Evolutionary conservation across 1,139 yeast species (phyloP).

Genomic region (Geotrichum restrictum): DNA sequence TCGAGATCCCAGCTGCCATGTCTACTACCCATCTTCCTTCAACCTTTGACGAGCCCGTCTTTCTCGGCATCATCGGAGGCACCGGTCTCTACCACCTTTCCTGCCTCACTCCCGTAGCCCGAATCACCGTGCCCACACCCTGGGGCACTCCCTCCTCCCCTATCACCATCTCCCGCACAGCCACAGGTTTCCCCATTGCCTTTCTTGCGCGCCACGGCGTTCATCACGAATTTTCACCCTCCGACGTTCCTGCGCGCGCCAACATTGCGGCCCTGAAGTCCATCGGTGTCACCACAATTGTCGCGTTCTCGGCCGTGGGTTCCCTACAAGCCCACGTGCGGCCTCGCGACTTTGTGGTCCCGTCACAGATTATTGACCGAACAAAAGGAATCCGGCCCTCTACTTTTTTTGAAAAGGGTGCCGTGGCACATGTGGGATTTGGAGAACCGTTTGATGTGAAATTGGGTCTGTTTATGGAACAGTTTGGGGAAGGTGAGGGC

Average conservation of each 20-base stretch:
- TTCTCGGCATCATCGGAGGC: conserved; percentile 90
- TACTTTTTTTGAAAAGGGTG: conserved; percentile 85
- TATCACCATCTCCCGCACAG: conserved; percentile 77
- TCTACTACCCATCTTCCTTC: conserved; percentile 16
- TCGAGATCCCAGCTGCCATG: too few species aligned
- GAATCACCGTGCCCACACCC: conserved; percentile 77
- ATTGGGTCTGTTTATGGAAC: conserved; percentile 61
- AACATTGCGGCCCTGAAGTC: conserved; percentile 92
- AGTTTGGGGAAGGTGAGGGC: conserved; percentile 51
- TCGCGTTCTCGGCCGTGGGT: conserved; percentile 96
- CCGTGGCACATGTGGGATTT: conserved; percentile 95
- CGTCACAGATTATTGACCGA: conserved; percentile 92
- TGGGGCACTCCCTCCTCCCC: conserved; percentile 98
- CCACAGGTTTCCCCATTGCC: conserved; percentile 79
- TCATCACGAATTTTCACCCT: conserved; percentile 82
- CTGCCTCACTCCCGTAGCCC: conserved; percentile 78
- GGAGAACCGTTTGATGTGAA: conserved; percentile 92
- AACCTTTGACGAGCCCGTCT: conserved; percentile 47
- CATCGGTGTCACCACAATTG: conserved; percentile 78
- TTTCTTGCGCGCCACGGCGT: conserved; percentile 92
- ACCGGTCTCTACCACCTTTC: conserved; percentile 93
- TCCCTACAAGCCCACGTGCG: conserved; percentile 82
- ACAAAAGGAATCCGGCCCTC: conserved; percentile 92
- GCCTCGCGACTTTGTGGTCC: conserved; percentile 92
- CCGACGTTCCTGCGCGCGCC: conserved; percentile 89